These are phyloP conservation scores for Psophocarpus tetragonolobus DNA, from an alignment of 306 rosid genomes.

Conservation along the genomic window DNA sequence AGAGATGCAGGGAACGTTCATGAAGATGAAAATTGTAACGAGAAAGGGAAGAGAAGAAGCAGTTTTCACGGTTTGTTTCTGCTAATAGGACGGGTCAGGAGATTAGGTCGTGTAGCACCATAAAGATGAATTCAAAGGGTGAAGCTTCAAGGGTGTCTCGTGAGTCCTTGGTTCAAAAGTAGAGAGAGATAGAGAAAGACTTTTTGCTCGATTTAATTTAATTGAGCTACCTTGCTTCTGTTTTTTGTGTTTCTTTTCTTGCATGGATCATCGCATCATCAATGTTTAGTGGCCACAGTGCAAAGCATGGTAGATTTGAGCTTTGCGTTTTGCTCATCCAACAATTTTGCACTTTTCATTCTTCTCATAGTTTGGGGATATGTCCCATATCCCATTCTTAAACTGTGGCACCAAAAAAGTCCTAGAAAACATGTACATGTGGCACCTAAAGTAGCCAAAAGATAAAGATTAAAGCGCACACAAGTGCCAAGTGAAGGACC, in stretches of 20 bases:
- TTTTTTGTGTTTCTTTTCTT: conserved; percentile 47
- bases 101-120: conserved; percentile 72
- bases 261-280: conserved; percentile 50
- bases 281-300: conserved; percentile 68
- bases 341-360: conserved; percentile 43
- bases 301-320: conserved; percentile 36
- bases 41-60: conserved; percentile 43
- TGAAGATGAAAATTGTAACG: conserved; percentile 29
- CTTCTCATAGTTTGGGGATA: conserved; percentile 36
- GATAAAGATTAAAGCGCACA: background rate
- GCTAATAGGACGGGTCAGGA: conserved; percentile 51
- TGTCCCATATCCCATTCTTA: conserved; percentile 46
- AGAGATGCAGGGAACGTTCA: conserved; percentile 44
- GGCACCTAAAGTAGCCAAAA: conserved; percentile 34
- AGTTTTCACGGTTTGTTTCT: conserved; percentile 66
- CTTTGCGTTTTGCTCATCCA: conserved; percentile 38
- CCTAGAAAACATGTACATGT: conserved; percentile 28
- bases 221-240: conserved; percentile 49
- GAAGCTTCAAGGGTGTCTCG: conserved; percentile 76
- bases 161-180: conserved; percentile 80
- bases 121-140: conserved; percentile 75
- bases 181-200: conserved; percentile 10
- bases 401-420: conserved; percentile 40
- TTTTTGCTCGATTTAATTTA: conserved; percentile 41
- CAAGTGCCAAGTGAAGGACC: conserved; percentile 38